Percentiles rank a stretch among this genome's conserved stretches.
phyloP scores from a whole-genome alignment of 78 protist genomes.

The Dictyostelium firmibasis region DNA sequence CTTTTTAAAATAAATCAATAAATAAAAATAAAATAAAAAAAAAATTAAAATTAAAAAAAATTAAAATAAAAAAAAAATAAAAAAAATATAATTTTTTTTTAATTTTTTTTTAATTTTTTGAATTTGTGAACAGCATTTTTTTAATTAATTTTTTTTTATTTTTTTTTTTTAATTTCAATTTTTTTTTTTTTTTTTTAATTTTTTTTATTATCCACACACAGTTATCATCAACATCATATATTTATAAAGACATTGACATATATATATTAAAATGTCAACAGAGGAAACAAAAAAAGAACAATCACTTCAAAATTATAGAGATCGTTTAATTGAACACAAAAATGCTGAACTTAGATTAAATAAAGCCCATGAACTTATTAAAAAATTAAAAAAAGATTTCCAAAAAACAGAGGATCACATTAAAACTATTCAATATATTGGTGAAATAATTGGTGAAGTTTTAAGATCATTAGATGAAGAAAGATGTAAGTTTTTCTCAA shows the following conservation, averaged over 20 bases:
- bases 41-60: neutral
- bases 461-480: conserved; percentile 97
- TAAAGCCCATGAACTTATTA: conserved; percentile 42
- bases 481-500: conserved; percentile 74
- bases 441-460: conserved; percentile 99
- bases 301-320: conserved; percentile 61
- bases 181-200: too few relatives aligned
- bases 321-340: conserved; percentile 74
- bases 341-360: conserved; percentile 66
- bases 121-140: too few relatives aligned
- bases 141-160: too few relatives aligned
- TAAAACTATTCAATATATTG: conserved; percentile 98
- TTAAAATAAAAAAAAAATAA: neutral
- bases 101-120: too few relatives aligned
- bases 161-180: too few relatives aligned
- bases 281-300: conserved; percentile 54
- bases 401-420: conserved; percentile 97
- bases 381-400: conserved; percentile 79
- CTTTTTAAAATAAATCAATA: too few relatives aligned
- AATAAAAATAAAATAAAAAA: neutral
- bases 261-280: neutral
- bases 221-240: too few relatives aligned
- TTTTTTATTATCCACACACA: neutral
- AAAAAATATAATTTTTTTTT: too few relatives aligned
- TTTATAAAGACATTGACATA: neutral